Base-by-base conservation (phyloP, 495 filamentous ascomycete species). In the Hypoxylon rickii region DNA sequence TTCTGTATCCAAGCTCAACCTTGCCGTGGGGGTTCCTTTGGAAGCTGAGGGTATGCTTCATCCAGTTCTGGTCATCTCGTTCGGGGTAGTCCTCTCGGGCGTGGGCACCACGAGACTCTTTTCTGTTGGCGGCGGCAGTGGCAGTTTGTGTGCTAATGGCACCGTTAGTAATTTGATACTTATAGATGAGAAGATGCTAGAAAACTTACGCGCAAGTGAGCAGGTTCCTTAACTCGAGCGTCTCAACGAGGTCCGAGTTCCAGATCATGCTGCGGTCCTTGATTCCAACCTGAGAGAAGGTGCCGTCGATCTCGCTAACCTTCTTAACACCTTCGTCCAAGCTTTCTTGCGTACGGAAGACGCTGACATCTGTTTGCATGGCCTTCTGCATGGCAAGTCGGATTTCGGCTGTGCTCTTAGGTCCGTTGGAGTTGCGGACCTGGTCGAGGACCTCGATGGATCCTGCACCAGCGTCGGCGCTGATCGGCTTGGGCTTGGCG, bases 181-280 rank as follows among this genome's bases (percentile, higher is more conserved):
- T 19, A 3, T 17, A 13, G 3, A 3, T 2, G 34, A 42, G 43
- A 38, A 32, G 36, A 19, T 18, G 8, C 0, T 5, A 3, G 7
- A 26, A 52, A 57, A 85, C 86, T 72, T 84, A 88, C 83, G 93
- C 93, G 84, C 93, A 97, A 66, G 93, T 97, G 63, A 97, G 76
- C 60, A 97, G 70, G 72, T 97, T 97, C 63, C 90, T 79, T 65
- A 97, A 79, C 76, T 97, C 93, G 34, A 97, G 83, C 20, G 92
- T 95, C 83, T 97, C 93, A 47, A 96, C 89, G 21, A 97, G 82
- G 66, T 97, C 93, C 31, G 89, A 90, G 84, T 97, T 97, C 93
- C 93, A 97, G 78, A 97, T 96, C 94, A 97, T 96, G 84, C 89
- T 92, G 68, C 93, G 88, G 73, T 97, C 93, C 82, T 95, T 96